phyloP scores from a whole-genome alignment of 73 alveolate species.

The Tetrahymena borealis region DNA sequence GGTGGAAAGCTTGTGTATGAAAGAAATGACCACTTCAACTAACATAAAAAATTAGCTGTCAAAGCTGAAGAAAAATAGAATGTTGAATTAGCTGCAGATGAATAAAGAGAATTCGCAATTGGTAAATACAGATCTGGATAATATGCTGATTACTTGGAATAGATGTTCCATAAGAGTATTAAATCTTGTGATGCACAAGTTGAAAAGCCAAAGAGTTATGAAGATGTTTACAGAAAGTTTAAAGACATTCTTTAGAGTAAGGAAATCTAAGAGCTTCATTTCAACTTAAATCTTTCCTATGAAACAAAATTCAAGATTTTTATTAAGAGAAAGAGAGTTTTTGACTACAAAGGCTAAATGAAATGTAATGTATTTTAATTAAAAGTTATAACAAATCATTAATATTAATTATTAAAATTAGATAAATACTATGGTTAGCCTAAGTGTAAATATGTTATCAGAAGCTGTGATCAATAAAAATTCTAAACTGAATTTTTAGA shows the following conservation, averaged over 20 bases:
- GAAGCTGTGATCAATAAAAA: not conserved
- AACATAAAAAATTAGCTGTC: not conserved
- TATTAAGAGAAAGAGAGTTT: not conserved
- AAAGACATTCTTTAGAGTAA: not conserved
- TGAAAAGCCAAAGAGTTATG: not conserved
- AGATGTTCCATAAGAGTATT: not conserved
- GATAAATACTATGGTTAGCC: not conserved
- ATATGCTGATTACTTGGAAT: not conserved
- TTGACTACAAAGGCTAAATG: not conserved
- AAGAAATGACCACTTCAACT: not conserved
- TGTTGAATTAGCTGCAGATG: not conserved
- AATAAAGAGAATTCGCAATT: not conserved
- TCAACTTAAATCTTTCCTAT: not conserved
- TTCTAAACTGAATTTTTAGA: not conserved
- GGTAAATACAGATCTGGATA: not conserved
- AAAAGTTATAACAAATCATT: not conserved
- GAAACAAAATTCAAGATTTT: not conserved
- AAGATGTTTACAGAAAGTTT: not conserved
- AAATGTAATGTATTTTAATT: not conserved
- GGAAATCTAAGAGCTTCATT: not conserved
- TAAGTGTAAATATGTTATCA: not conserved
- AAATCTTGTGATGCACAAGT: not conserved
- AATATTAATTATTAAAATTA: not conserved
- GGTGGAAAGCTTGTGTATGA: not conserved
- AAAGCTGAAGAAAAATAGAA: not conserved